Conservation (phyloP, 1,284 basidiomycete species). For the Sanghuangporus weigelae region DNA sequence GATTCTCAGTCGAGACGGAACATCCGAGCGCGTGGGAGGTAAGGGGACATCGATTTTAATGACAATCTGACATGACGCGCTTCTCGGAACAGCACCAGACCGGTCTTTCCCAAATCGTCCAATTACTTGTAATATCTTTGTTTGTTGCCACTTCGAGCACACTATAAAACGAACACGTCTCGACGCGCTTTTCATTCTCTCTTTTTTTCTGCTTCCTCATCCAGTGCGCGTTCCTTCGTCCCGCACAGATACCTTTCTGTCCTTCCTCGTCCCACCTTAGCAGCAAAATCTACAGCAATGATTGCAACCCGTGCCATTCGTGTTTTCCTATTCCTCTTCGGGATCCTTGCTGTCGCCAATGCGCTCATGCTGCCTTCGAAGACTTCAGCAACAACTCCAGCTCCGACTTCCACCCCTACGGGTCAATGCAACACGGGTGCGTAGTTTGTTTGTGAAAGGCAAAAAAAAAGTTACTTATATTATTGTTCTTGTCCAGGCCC, state of each 20-base stretch:
- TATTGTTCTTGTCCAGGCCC: neutral
- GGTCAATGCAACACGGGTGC: conserved; percentile 27
- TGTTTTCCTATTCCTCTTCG: conserved; percentile 19
- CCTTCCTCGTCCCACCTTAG: conserved; percentile 2
- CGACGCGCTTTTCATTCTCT: neutral
- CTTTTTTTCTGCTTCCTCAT: conserved; percentile 1
- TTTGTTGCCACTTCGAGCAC: too few species aligned
- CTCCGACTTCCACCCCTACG: conserved; percentile 1
- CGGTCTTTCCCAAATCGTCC: neutral
- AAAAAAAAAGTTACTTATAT: neutral
- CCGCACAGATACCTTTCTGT: neutral
- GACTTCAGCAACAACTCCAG: neutral
- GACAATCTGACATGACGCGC: neutral
- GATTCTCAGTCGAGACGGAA: neutral
- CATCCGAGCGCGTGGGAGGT: neutral
- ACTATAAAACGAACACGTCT: neutral
- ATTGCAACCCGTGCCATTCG: conserved; percentile 15
- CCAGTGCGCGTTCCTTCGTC: neutral
- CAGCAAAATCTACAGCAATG: conserved; percentile 16
- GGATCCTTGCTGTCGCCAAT: conserved; percentile 21
- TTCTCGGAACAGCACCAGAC: neutral
- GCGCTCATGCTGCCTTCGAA: conserved; percentile 14
- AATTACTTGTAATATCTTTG: neutral
- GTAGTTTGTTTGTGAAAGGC: neutral
- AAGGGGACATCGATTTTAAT: neutral